These are phyloP conservation scores for Henckelia pumila DNA, from an alignment of 257 asterid species.

Conservation along the genomic window DNA sequence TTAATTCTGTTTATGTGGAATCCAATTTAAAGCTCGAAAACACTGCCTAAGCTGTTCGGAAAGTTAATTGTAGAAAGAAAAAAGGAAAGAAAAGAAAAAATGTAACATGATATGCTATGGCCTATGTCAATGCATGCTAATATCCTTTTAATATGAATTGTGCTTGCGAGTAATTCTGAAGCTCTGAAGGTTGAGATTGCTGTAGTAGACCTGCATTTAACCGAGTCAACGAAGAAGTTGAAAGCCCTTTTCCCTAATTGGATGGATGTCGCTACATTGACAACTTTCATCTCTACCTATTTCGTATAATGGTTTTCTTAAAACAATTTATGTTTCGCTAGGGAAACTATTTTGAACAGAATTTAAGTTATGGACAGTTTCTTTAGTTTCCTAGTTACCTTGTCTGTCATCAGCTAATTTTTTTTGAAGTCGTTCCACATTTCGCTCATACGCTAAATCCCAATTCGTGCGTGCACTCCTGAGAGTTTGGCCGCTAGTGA, in stretches of 20 bases:
- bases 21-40: background rate
- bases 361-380: background rate
- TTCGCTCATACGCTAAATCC: too few relatives aligned
- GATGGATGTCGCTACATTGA: constrained; percentile 75
- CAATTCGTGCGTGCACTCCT: too few relatives aligned
- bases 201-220: constrained; percentile 63
- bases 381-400: background rate
- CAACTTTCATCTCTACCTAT: constrained; percentile 81
- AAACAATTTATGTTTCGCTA: background rate
- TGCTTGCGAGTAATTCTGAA: constrained; percentile 67
- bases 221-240: constrained; percentile 55
- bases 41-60: background rate
- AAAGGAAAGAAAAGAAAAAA: too few relatives aligned
- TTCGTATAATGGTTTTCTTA: constrained; percentile 32
- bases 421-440: background rate
- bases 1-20: too few relatives aligned
- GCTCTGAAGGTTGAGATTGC: constrained; percentile 71
- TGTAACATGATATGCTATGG: background rate
- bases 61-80: too few relatives aligned
- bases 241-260: constrained; percentile 83
- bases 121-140: constrained; percentile 4
- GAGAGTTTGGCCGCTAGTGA: too few relatives aligned
- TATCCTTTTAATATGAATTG: constrained; percentile 3
- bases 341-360: constrained; percentile 4
- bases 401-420: too few relatives aligned